Evolutionary conservation across 2,329 filamentous ascomycete species (phyloP), one percentile per base, ranked within the genome.

Genomic region (Lecanicillium sp.): DNA sequence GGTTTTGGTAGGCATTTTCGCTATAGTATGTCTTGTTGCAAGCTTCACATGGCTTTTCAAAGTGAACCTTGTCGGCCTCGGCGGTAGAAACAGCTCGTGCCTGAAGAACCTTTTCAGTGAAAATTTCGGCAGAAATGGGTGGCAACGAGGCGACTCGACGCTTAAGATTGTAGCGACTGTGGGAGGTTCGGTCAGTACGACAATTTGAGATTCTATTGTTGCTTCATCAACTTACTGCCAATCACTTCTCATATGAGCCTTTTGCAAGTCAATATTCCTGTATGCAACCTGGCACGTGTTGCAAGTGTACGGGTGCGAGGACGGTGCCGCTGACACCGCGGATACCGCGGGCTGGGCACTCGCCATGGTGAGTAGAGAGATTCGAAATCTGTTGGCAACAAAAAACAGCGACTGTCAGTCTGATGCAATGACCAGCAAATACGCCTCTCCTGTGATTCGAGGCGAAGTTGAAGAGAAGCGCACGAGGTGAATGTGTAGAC

Each of bases 241-340:
- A 67, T 98, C 92, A 52, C 83, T 92, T 62, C 92, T 88, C 92
- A 98, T 98, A 59, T 98, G 92, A 28, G 78, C 81, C 59, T 92
- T 82, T 66, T 98, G 92, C 41, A 94, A 73, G 57, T 96, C 90
- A 59, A 85, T 88, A 57, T 86, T 88, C 49, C 90, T 83, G 65
- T 96, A 98, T 37, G 90, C 92, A 51, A 98, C 89, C 60, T 95
- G 87, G 58, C 92, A 98, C 42, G 89, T 92, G 64, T 96, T 98
- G 78, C 92, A 98, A 40, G 90, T 96, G 66, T 90, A 98, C 2
- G 92, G 90, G 58, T 95, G 87, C 18, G 81, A 72, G 22, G 74
- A 54, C 13, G 64, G 52, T 7, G 57, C 40, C 30, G 13, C 30
- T 12, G 40, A 28, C 20, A 33, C 60, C 46, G 53, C 56, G 39